phyloP scores from a whole-genome alignment of 2,329 filamentous ascomycete genomes.

The Rosellinia necatrix region DNA sequence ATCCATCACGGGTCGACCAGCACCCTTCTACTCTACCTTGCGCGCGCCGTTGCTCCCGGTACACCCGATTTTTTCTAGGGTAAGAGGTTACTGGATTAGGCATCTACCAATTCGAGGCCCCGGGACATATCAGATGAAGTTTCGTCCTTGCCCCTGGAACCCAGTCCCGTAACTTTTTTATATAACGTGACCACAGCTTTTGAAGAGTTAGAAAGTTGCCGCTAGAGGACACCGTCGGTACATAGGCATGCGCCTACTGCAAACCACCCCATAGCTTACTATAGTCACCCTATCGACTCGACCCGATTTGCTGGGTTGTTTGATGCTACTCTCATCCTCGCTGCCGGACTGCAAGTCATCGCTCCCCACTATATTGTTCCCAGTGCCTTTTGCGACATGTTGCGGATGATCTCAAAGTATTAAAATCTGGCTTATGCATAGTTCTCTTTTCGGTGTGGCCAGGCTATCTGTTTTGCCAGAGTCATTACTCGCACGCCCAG shows the following conservation, averaged over 20 bases:
- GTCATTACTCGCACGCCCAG: neutral
- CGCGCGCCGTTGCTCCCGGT: slow-evolving; percentile 8
- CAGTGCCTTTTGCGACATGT: slow-evolving; percentile 6
- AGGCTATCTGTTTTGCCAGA: slow-evolving; percentile 19
- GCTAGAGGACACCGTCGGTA: slow-evolving; percentile 4
- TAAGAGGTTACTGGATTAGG: slow-evolving; percentile 1
- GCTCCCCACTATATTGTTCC: slow-evolving; percentile 23
- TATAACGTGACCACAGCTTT: neutral
- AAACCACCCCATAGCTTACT: slow-evolving; percentile 18
- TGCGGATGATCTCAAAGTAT: slow-evolving; percentile 18
- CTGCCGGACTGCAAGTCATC: slow-evolving; percentile 28
- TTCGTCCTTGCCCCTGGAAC: neutral
- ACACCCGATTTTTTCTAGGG: neutral
- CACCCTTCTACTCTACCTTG: slow-evolving; percentile 6
- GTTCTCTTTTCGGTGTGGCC: slow-evolving; percentile 21
- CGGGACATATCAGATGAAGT: neutral
- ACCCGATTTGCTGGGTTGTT: slow-evolving; percentile 23
- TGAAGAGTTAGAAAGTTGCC: neutral
- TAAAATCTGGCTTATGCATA: slow-evolving; percentile 18
- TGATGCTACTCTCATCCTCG: slow-evolving; percentile 20
- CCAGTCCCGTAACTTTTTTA: neutral
- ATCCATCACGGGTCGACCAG: slow-evolving; percentile 3
- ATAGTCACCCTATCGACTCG: slow-evolving; percentile 25
- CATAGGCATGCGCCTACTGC: slow-evolving; percentile 21
- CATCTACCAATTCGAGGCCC: neutral